Conservation (phyloP, 495 filamentous ascomycete genomes). For the Amphirosellinia nigrospora region DNA sequence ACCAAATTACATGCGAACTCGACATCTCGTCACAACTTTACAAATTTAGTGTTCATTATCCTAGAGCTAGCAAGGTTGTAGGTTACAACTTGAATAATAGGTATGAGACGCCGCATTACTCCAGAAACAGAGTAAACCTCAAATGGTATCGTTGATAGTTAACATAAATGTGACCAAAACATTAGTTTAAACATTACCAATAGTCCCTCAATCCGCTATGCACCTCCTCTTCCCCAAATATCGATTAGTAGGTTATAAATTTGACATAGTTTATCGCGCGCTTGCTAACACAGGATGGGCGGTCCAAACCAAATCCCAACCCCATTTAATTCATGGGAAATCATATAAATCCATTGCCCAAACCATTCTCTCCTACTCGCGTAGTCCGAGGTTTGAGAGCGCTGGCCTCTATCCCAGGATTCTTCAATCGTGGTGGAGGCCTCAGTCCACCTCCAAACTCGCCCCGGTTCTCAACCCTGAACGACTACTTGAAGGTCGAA, state of each 20-base stretch:
- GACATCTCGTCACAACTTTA: background rate
- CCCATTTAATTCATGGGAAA: no score
- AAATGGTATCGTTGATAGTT: conserved; percentile 25
- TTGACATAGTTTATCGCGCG: background rate
- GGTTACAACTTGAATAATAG: background rate
- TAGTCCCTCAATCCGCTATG: conserved; percentile 19
- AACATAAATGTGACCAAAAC: conserved; percentile 15
- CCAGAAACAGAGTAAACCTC: conserved; percentile 15
- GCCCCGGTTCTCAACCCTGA: background rate
- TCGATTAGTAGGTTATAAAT: conserved; percentile 9
- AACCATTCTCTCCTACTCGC: conserved; percentile 29
- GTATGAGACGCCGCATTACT: background rate
- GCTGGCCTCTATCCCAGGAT: conserved; percentile 2
- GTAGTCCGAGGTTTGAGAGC: conserved; percentile 23
- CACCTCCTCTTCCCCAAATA: conserved; percentile 7
- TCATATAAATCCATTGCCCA: conserved; percentile 33
- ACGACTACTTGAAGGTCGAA: conserved; percentile 36
- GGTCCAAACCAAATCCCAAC: background rate
- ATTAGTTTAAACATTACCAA: conserved; percentile 26
- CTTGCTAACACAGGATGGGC: background rate
- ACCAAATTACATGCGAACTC: background rate
- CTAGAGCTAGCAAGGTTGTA: background rate
- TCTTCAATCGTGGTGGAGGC: conserved; percentile 29
- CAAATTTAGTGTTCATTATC: background rate
- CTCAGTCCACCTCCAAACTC: conserved; percentile 5